Base-by-base conservation (phyloP, 495 filamentous ascomycete species). In the Corynascus novoguineensis region DNA sequence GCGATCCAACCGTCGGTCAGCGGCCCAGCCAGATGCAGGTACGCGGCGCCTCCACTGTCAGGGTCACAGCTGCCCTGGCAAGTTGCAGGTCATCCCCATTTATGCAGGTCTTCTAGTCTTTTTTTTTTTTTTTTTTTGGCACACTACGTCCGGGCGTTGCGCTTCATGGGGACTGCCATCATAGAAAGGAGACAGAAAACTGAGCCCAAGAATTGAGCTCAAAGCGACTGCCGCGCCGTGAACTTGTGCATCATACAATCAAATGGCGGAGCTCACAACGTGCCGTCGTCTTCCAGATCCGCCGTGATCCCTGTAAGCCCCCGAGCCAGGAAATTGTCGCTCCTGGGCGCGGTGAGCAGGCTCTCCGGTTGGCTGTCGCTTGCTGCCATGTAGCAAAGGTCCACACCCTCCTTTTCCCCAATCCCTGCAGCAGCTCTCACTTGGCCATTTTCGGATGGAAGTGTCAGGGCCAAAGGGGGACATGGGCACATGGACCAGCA, bases 401-500 rank as follows among this genome's bases (percentile, higher is more conserved):
- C 60, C 60, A 62, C 58, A 59, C 52, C 49, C 55, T 49, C 59
- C 53, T 49, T 48, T 55, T 51, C 44, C 11, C 45, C 9, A 24
- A 59, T 40, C 57, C 58, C 58, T 60, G 58, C 31, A 6, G 2
- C 24, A 9, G 12, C 21, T 38, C 28, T 45, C 37, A 54, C 50
- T 54, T 55, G 51, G 38, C 58, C 58, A 55, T 45, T 55, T 60
- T 44, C 41, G 58, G 58, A 50, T 34, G 48, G 35, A 45, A 22
- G 52, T 46, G 29, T 44, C 51, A 53, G 29, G 29, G 29, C 55
- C 25, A 32, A 57, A 19, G 9, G 6, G 10, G 21, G 48, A 49
- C 9, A 59, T 31, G 22, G 41, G 35, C 48, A 27, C 19, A 24
- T 34, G 31, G 9, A 21, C 35, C 48, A 42, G 34, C 24, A 22